These are phyloP conservation scores for Sugiyamaella mastotermitis DNA, from an alignment of 805 yeast species.

Conservation along the genomic window DNA sequence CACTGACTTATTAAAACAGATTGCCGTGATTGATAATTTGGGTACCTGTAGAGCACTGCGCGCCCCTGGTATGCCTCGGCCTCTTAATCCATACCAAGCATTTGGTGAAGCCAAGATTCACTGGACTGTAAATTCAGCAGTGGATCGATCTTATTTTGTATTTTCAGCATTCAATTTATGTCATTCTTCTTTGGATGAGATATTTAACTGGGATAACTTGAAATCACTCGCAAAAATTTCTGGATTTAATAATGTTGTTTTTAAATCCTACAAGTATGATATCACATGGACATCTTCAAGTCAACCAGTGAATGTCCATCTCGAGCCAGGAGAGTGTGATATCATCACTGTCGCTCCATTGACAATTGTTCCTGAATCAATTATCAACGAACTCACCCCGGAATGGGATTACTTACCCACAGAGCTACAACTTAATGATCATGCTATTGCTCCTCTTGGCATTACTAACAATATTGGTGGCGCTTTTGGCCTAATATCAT, in stretches of 20 bases:
- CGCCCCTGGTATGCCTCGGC: slow-evolving; percentile 10
- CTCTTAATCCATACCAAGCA: slow-evolving; percentile 16
- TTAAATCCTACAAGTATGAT: too few relatives aligned
- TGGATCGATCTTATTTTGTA: background rate
- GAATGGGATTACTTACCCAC: background rate
- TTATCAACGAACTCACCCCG: background rate
- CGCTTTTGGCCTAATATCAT: slow-evolving; percentile 11
- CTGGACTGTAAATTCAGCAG: background rate
- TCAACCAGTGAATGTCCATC: too few relatives aligned
- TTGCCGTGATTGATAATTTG: slow-evolving; percentile 8
- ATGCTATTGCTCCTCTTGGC: slow-evolving; percentile 14
- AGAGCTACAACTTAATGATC: too few relatives aligned
- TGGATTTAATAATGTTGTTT: background rate
- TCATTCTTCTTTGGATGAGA: background rate
- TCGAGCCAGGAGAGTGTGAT: slow-evolving; percentile 18
- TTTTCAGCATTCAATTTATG: slow-evolving; percentile 6
- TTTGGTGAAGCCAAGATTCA: slow-evolving; percentile 10
- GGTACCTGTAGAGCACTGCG: slow-evolving; percentile 11
- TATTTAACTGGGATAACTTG: background rate
- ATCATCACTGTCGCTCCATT: slow-evolving; percentile 16
- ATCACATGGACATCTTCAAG: too few relatives aligned
- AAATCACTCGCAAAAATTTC: background rate
- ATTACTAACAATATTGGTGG: slow-evolving; percentile 16
- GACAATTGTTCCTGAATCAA: slow-evolving; percentile 1
- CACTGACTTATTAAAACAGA: slow-evolving; percentile 11